Percentiles rank a stretch among this genome's conserved stretches.
These are phyloP conservation scores for Dacryopinax spathularia DNA, from an alignment of 768 basidiomycete genomes.

Conservation along the genomic window DNA sequence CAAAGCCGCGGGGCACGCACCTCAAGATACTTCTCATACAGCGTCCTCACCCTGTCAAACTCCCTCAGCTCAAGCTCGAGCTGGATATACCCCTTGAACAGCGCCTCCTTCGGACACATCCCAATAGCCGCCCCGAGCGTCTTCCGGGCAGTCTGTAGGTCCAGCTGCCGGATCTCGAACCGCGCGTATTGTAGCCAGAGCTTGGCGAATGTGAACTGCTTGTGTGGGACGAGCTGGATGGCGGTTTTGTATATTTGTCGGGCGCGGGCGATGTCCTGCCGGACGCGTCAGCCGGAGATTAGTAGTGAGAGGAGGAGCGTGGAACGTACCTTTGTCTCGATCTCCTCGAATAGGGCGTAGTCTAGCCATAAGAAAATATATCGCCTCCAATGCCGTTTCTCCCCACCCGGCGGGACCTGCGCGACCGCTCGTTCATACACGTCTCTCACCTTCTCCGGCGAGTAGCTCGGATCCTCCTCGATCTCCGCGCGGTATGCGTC, in stretches of 20 bases:
- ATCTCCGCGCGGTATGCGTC: conserved; percentile 68
- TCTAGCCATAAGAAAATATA: conserved; percentile 89
- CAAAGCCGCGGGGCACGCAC: conserved; percentile 28
- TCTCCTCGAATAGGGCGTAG: conserved; percentile 94
- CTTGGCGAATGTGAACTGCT: conserved; percentile 94
- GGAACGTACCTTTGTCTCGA: conserved; percentile 65
- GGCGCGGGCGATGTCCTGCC: conserved; percentile 66
- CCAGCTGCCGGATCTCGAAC: conserved; percentile 76
- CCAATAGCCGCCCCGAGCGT: conserved; percentile 82
- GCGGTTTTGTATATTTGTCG: conserved; percentile 89
- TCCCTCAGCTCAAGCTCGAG: conserved; percentile 89
- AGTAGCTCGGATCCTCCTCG: conserved; percentile 33
- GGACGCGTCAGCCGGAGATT: background rate
- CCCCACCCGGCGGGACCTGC: conserved; percentile 84
- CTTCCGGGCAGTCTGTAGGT: conserved; percentile 73
- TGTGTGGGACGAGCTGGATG: conserved; percentile 80
- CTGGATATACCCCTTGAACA: conserved; percentile 94
- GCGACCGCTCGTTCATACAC: conserved; percentile 92
- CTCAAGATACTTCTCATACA: conserved; percentile 92
- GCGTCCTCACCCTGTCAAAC: conserved; percentile 79
- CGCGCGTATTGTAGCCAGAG: conserved; percentile 85
- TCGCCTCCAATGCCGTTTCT: conserved; percentile 83
- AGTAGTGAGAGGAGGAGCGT: background rate
- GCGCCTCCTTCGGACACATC: conserved; percentile 86
- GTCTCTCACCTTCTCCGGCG: conserved; percentile 66